Evolutionary conservation across 2,329 filamentous ascomycete species (phyloP).

Genomic region (Cercospora zeae-maydis): DNA sequence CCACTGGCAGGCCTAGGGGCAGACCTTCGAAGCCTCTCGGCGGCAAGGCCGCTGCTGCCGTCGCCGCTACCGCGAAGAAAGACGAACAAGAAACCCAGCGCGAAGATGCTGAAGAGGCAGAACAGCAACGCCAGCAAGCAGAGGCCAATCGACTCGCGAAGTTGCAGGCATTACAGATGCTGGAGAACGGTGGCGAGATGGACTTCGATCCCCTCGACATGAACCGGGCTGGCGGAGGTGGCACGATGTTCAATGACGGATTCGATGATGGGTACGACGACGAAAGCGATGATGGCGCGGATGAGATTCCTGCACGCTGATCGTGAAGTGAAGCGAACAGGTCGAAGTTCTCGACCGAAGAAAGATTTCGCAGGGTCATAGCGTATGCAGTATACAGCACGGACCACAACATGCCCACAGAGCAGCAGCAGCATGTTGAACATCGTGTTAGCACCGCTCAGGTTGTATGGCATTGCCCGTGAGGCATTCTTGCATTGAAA

Average conservation of each 20-base stretch:
- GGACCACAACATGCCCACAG: background rate
- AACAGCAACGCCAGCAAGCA: slow-evolving; percentile 21
- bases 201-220: slow-evolving; percentile 9
- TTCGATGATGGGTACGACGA: slow-evolving; percentile 13
- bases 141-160: slow-evolving; percentile 38
- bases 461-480: background rate
- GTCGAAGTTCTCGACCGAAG: background rate
- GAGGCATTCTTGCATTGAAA: slow-evolving; percentile 3
- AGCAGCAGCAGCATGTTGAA: background rate
- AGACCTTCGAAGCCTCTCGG: slow-evolving; percentile 12
- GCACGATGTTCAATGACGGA: slow-evolving; percentile 1
- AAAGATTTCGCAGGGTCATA: background rate
- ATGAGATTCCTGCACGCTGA: slow-evolving; percentile 20
- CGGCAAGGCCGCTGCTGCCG: background rate
- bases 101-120: slow-evolving; percentile 7
- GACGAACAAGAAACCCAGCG: slow-evolving; percentile 1
- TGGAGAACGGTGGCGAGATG: slow-evolving; percentile 21
- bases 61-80: slow-evolving; percentile 1
- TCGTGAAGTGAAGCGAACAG: background rate
- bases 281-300: slow-evolving; percentile 21
- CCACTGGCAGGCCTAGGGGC: slow-evolving; percentile 14
- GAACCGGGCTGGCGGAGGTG: slow-evolving; percentile 12
- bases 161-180: slow-evolving; percentile 34
- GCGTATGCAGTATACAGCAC: background rate
- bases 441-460: slow-evolving; percentile 6